Conservation (phyloP, 192 early-diverging fungal genomes). For the Gigaspora rosea region DNA sequence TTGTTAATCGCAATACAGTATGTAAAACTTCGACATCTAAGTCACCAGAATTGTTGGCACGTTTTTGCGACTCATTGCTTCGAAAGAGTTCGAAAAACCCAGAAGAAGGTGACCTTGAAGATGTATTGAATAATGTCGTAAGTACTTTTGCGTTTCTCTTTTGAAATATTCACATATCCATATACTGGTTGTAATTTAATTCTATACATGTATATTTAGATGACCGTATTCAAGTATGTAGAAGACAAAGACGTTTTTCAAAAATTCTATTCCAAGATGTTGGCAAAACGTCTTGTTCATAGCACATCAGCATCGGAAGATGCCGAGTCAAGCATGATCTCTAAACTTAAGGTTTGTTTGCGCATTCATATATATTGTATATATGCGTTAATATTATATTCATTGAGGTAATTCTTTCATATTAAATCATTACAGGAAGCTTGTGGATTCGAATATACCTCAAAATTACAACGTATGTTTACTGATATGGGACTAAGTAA, state of each 20-base stretch:
- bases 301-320: slow-evolving; percentile 87
- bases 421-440: slow-evolving; percentile 53
- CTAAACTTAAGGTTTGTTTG: slow-evolving; percentile 68
- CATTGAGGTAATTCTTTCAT: too few relatives aligned
- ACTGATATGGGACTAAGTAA: slow-evolving; percentile 90
- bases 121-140: slow-evolving; percentile 74
- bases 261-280: slow-evolving; percentile 91
- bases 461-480: slow-evolving; percentile 95
- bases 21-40: slow-evolving; percentile 69
- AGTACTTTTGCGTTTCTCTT: slow-evolving; percentile 28
- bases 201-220: slow-evolving; percentile 45
- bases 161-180: too few relatives aligned
- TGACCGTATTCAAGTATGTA: slow-evolving; percentile 95
- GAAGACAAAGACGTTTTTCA: slow-evolving; percentile 99
- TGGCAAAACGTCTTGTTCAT: slow-evolving; percentile 93
- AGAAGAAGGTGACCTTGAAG: slow-evolving; percentile 72
- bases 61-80: slow-evolving; percentile 87
- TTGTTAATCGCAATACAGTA: slow-evolving; percentile 91
- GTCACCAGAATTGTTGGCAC: slow-evolving; percentile 87
- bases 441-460: slow-evolving; percentile 94
- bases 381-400: slow-evolving; percentile 8
- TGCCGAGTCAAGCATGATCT: slow-evolving; percentile 93
- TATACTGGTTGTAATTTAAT: background rate
- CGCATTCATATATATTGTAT: background rate
- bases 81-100: slow-evolving; percentile 80